These are phyloP conservation scores for Carex littledalei DNA, from an alignment of 176 grass and related monocot genomes.

Conservation along the genomic window DNA sequence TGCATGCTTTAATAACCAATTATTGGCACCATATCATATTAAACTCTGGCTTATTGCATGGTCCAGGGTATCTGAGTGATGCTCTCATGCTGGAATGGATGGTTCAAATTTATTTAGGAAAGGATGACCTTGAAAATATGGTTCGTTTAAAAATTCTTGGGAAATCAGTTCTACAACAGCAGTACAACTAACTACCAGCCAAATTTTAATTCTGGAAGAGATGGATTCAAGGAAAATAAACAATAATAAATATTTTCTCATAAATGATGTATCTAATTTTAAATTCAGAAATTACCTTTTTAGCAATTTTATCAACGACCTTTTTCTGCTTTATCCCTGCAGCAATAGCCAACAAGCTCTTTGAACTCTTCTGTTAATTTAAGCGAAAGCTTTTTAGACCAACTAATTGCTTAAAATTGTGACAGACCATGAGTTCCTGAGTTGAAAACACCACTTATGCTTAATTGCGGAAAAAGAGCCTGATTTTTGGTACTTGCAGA, in stretches of 20 bases:
- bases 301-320: slow-evolving; percentile 58
- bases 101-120: background rate
- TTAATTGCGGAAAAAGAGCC: background rate
- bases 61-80: background rate
- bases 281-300: slow-evolving; percentile 41
- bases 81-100: background rate
- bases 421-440: background rate
- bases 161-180: background rate
- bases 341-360: slow-evolving; percentile 64
- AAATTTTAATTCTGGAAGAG: background rate
- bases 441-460: background rate
- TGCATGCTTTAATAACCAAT: background rate
- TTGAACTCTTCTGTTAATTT: slow-evolving; percentile 18
- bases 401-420: background rate
- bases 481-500: background rate
- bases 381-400: background rate
- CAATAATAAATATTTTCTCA: background rate
- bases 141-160: background rate
- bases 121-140: background rate
- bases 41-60: background rate
- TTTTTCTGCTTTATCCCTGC: slow-evolving; percentile 71
- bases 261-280: background rate
- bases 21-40: background rate
- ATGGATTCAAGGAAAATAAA: background rate
- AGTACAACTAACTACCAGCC: background rate